Base-by-base conservation (phyloP, 805 yeast species). In the Priceomyces fermenticarens region DNA sequence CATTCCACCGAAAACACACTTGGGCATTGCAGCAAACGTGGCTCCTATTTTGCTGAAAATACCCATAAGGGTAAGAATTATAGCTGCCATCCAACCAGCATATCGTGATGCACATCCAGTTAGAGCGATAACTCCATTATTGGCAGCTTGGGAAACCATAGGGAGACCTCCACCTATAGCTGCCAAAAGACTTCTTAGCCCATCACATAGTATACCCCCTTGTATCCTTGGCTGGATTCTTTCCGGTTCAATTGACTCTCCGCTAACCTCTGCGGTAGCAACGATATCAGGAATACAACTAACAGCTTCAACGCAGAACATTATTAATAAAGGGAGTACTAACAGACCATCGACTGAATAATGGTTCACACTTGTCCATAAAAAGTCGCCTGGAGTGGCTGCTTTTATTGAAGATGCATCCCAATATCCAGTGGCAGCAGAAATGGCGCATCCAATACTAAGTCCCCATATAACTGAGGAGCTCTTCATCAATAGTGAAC, bases 291-390 rank as follows among this genome's bases (percentile, higher is more conserved):
- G 38, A 15, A 35, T 35, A 16, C 38, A 35, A 25, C 38, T 35
- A 6, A 35, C 38, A 26, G 27, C 38, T 35, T 35, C 38, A 10
- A 35, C 38, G 14, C 38, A 35, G 31, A 35, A 35, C 38, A 35
- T 35, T 14, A 35, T 35, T 10, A 35, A 23, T 10, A 35, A 35
- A 25, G 38, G 38, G 10, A 35, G 38, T 12, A 35, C 38, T 35
- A 35, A 9, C n/a, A 31, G 14, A 9, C 38, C 38, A 35, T 35
- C 38, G 26, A 35, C 38, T 3, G 38, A 23, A 8, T 35, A 35
- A 12, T 11, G 14, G 20, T 14, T 25, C 23, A 10, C 26, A n/a
- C 15, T 35, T 3, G 38, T 35, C 38, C 38, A 35, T 8, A 35
- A 25, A 25, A 35, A 35, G 14, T 35, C 38, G 10, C 12, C 32